Conservation (phyloP, 2,329 filamentous ascomycete genomes). For the Aquanectria penicillioides region DNA sequence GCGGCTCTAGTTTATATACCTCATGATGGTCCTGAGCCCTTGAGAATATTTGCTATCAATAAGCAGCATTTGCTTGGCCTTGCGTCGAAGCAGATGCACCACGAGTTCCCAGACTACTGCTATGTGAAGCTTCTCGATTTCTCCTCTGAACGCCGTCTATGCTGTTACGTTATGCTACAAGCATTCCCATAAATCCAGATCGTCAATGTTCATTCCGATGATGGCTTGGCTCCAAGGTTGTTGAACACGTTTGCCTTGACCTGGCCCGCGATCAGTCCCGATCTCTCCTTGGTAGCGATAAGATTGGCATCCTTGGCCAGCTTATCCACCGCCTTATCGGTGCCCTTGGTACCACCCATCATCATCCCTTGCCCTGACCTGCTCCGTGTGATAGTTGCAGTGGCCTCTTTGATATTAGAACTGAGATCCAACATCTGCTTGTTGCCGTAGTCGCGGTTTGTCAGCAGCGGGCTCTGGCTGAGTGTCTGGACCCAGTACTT, state of each 20-base stretch:
- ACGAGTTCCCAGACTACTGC: neutral
- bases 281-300: constrained; percentile 69
- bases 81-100: neutral
- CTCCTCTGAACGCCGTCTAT: constrained; percentile 44
- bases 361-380: constrained; percentile 40
- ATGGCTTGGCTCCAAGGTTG: constrained; percentile 43
- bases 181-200: constrained; percentile 31
- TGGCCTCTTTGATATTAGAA: constrained; percentile 79
- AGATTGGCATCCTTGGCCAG: constrained; percentile 68
- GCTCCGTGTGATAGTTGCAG: constrained; percentile 41
- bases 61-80: neutral
- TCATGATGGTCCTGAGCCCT: neutral
- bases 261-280: constrained; percentile 69
- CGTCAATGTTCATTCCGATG: constrained; percentile 25
- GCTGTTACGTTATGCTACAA: constrained; percentile 33
- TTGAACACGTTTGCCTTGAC: constrained; percentile 73
- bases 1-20: too few species aligned
- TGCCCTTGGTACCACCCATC: constrained; percentile 34
- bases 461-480: constrained; percentile 88
- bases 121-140: constrained; percentile 26
- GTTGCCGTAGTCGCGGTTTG: constrained; percentile 91
- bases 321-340: constrained; percentile 65
- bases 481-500: constrained; percentile 99
- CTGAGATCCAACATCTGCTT: constrained; percentile 92
- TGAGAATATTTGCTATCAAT: neutral